Percentiles rank a stretch among this genome's conserved stretches.
phyloP scores from a whole-genome alignment of 352 stramenopile species.

The Globisporangium iwayamae region DNA sequence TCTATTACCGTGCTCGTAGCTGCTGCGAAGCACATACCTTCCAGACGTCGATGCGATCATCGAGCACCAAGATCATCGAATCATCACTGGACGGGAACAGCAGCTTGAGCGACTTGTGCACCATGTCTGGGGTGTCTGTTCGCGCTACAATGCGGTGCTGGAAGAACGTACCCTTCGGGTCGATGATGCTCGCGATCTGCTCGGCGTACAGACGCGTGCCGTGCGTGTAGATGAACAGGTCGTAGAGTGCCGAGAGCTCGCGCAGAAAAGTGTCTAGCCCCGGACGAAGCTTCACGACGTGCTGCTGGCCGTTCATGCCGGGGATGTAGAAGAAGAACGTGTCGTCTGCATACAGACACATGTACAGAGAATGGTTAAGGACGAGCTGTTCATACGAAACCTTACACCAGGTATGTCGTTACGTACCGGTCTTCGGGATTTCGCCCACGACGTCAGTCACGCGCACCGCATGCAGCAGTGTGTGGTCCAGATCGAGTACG shows the following conservation, averaged over 20 bases:
- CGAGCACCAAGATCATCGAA: constrained; percentile 85
- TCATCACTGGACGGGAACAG: constrained; percentile 84
- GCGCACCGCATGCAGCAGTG: constrained; percentile 92
- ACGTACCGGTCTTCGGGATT: constrained; percentile 51
- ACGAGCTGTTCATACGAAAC: neutral
- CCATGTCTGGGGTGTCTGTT: constrained; percentile 84
- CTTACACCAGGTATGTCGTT: neutral
- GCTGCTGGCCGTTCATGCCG: constrained; percentile 59
- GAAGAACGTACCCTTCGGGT: constrained; percentile 77
- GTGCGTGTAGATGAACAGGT: constrained; percentile 95
- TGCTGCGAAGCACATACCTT: constrained; percentile 28
- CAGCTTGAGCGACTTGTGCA: constrained; percentile 85
- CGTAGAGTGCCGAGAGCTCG: constrained; percentile 79
- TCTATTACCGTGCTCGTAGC: neutral
- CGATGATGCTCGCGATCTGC: constrained; percentile 92
- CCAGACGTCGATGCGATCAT: constrained; percentile 86
- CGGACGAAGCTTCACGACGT: constrained; percentile 93
- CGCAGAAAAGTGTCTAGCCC: constrained; percentile 88
- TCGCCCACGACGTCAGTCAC: constrained; percentile 61
- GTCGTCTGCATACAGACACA: constrained; percentile 43
- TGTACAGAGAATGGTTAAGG: neutral
- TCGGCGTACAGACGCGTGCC: constrained; percentile 93
- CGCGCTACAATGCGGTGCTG: constrained; percentile 85
- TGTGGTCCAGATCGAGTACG: constrained; percentile 97
- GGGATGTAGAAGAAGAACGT: constrained; percentile 78